phyloP scores from a whole-genome alignment of 305 asterid species.

The Solanum aculeatissimum region DNA sequence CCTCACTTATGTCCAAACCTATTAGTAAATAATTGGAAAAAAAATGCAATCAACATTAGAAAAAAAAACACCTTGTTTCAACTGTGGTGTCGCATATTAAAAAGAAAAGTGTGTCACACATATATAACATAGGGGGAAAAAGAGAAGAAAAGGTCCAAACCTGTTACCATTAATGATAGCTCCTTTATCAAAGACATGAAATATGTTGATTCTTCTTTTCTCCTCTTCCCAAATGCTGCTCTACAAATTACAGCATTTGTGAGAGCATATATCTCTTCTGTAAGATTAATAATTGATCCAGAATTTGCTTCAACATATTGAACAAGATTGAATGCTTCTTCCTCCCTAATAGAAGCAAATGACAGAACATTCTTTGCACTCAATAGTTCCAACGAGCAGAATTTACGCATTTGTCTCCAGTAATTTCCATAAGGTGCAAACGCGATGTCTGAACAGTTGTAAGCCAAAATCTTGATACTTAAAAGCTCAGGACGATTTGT shows the following conservation, averaged over 20 bases:
- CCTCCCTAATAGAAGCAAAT: neutral
- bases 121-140: too few species aligned
- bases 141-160: neutral
- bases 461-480: neutral
- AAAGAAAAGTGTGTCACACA: too few species aligned
- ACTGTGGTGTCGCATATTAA: neutral
- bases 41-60: neutral
- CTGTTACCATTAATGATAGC: neutral
- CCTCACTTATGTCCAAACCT: neutral
- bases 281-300: neutral
- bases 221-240: slow-evolving; percentile 11
- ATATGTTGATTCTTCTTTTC: slow-evolving; percentile 1
- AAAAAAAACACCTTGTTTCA: neutral
- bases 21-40: neutral
- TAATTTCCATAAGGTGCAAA: slow-evolving; percentile 10
- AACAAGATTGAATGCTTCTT: slow-evolving; percentile 3
- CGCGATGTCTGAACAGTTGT: slow-evolving; percentile 1
- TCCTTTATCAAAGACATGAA: neutral
- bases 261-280: neutral
- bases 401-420: slow-evolving; percentile 16
- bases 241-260: neutral
- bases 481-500: slow-evolving; percentile 3
- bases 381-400: slow-evolving; percentile 13
- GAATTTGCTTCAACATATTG: neutral
- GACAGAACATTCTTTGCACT: slow-evolving; percentile 6